Percentiles rank a stretch among this genome's conserved stretches.
phyloP scores from a whole-genome alignment of 495 filamentous ascomycete species.

The Neurospora sp. region DNA sequence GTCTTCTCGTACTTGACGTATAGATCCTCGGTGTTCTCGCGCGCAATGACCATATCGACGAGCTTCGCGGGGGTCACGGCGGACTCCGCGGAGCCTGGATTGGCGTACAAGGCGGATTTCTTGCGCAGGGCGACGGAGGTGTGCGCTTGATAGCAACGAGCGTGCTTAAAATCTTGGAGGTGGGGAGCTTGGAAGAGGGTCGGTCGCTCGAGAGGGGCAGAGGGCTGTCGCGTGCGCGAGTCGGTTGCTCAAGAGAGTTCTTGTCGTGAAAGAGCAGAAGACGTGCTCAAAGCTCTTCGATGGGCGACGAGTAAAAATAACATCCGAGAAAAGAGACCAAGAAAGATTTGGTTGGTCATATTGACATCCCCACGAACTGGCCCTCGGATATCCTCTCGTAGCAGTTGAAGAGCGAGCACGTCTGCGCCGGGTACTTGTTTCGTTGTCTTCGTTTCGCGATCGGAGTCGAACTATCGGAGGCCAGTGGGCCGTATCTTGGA shows the following conservation, averaged over 20 bases:
- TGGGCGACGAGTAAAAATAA: neutral
- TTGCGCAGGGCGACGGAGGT: neutral
- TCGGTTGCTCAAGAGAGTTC: neutral
- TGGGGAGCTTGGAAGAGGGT: neutral
- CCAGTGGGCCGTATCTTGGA: neutral
- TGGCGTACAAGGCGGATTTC: neutral
- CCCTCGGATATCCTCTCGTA: neutral
- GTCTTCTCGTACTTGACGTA: neutral
- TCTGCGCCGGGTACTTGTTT: neutral
- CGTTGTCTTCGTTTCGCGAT: neutral
- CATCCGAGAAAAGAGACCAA: neutral
- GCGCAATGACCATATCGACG: neutral
- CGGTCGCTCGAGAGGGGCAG: neutral
- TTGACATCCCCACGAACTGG: neutral
- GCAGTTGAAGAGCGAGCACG: neutral
- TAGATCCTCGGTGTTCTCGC: neutral
- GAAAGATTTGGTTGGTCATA: neutral
- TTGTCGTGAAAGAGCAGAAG: neutral
- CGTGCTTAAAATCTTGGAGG: neutral
- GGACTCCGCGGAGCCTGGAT: neutral
- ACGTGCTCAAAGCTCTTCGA: neutral
- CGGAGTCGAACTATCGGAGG: neutral
- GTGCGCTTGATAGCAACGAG: neutral
- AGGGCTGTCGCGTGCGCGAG: too few relatives aligned
- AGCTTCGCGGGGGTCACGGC: neutral